A percentile compares a stretch with the other conserved stretches of the same genome.
Conservation (phyloP, 2,329 filamentous ascomycete species). For the Karstenula rhodostoma region DNA sequence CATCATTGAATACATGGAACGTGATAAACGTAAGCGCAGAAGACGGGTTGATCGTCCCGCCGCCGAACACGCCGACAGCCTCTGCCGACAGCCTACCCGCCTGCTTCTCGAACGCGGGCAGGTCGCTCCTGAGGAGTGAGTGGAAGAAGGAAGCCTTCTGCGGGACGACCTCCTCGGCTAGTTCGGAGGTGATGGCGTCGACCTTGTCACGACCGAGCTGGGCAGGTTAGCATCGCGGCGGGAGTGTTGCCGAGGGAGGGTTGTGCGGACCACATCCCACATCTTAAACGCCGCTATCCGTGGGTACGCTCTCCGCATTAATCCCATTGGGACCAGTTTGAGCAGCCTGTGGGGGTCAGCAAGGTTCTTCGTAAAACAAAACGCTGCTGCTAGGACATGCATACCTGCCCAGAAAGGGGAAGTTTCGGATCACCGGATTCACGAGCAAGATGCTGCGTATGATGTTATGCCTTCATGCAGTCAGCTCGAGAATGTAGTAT, state of each 20-base stretch:
- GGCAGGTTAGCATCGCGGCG: neutral
- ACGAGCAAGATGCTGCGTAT: neutral
- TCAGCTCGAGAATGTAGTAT: neutral
- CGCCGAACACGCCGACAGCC: neutral
- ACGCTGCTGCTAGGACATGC: neutral
- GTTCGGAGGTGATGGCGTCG: neutral
- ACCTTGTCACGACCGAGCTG: neutral
- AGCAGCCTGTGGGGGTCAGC: neutral
- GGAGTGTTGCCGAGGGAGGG: neutral
- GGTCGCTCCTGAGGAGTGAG: neutral
- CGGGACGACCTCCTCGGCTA: neutral
- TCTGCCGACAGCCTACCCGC: neutral
- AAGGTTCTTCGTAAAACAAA: neutral
- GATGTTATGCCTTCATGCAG: neutral
- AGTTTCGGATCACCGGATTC: neutral
- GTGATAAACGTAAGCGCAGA: neutral
- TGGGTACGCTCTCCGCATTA: neutral
- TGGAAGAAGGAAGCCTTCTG: neutral
- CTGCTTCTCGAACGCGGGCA: neutral
- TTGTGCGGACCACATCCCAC: neutral
- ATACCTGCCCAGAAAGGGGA: neutral
- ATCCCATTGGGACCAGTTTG: neutral
- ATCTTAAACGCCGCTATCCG: neutral
- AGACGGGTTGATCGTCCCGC: neutral
- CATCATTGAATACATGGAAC: neutral